Evolutionary conservation across 805 yeast species (phyloP).

Genomic region (Candida coquimbonensis): DNA sequence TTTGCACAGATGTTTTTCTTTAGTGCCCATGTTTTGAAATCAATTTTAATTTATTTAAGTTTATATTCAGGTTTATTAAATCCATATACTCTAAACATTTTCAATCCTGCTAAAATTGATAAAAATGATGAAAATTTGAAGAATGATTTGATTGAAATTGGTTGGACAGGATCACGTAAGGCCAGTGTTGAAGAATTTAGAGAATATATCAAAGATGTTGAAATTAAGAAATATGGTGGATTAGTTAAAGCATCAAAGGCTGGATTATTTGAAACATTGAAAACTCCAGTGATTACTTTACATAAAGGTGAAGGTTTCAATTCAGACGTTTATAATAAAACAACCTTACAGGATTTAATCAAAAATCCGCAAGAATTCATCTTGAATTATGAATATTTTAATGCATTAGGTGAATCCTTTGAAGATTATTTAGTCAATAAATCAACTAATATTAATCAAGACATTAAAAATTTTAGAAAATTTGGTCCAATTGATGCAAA

Average conservation of each 20-base stretch:
- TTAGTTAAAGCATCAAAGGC: constrained; percentile 67
- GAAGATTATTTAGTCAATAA: constrained; percentile 30
- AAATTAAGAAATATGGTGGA: constrained; percentile 65
- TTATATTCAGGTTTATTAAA: constrained; percentile 70
- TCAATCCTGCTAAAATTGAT: constrained; percentile 27
- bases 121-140: constrained; percentile 27
- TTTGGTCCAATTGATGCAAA: constrained; percentile 53
- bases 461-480: constrained; percentile 58
- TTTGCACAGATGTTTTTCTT: constrained; percentile 64
- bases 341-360: constrained; percentile 33
- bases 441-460: constrained; percentile 30
- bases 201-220: constrained; percentile 56
- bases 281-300: constrained; percentile 52
- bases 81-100: constrained; percentile 50
- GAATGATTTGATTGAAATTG: constrained; percentile 50
- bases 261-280: constrained; percentile 58
- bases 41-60: constrained; percentile 44
- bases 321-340: constrained; percentile 35
- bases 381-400: constrained; percentile 50
- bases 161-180: constrained; percentile 93
- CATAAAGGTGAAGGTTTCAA: constrained; percentile 81
- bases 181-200: constrained; percentile 65
- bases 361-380: constrained; percentile 39
- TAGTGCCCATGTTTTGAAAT: constrained; percentile 61
- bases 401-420: constrained; percentile 42